Base-by-base conservation (phyloP, 2,329 filamentous ascomycete genomes). In the Stachybotrys chlorohalonatus region DNA sequence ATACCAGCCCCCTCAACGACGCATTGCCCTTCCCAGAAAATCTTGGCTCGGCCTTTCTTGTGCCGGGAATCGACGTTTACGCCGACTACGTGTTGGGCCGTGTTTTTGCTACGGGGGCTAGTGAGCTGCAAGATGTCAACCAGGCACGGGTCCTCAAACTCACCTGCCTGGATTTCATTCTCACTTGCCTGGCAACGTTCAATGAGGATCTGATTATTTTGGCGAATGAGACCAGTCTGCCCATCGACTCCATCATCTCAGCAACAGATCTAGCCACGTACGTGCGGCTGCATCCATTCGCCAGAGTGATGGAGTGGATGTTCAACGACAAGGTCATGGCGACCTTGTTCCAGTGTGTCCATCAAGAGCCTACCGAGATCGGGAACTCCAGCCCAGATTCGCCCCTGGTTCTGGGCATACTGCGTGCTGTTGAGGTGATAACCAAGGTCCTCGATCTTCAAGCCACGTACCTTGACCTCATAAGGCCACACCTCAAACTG, bases 261-360 rank as follows among this genome's bases (percentile, higher is more conserved):
- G 80, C 89, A 5, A 87, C 86, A 3, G 88, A 89, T 54, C 76
- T 97, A 5, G 83, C 85, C 52, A 80, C 82, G 6, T 99, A 99
- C 66, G 84, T 94, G 56, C 83, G 85, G 30, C 80, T 96, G 53
- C 95, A 99, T 71, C 93, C 95, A 0, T 99, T 97, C 65, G 85
- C 89, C 3, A 84, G 95, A 56, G 86, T 95, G 15, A 96, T 97
- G 89, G 94, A 99, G 66, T 97, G 94, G 91, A 83, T 99, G 71
- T 96, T 95, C 70, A 96, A 95, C 66, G 90, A 95, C 64, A 90
- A 87, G 59, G 89, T 96, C 24, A 83, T 95, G 63, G 82, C 82
- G 59, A 83, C 86, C 13, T 73, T 99, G 2, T 93, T 96, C 69
- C 79, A 83, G 55, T 83, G 87, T 11, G 83, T 94, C 32, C 88